Conservation (phyloP, 2,329 filamentous ascomycete genomes). For the Exophiala lecanii-corni region DNA sequence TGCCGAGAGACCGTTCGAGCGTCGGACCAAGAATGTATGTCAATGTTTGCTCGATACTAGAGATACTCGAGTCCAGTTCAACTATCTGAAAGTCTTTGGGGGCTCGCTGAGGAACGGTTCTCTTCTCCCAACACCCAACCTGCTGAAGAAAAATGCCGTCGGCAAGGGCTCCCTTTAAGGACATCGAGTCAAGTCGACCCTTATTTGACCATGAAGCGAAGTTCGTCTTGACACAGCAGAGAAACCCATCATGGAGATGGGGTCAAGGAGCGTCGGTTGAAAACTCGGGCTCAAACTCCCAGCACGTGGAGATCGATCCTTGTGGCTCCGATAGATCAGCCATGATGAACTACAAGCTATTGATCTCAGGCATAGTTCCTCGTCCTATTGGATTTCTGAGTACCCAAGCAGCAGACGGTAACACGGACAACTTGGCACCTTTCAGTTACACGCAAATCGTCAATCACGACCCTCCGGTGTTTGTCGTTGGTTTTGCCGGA, state of each 20-base stretch:
- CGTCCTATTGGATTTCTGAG: slow-evolving; percentile 68
- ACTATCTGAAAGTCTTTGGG: too few relatives aligned
- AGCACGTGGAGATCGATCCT: slow-evolving; percentile 47
- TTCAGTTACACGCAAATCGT: slow-evolving; percentile 84
- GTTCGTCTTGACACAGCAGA: slow-evolving; percentile 16
- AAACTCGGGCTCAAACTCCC: slow-evolving; percentile 36
- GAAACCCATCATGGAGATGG: not conserved
- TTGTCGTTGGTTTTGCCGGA: slow-evolving; percentile 59
- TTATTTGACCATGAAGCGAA: slow-evolving; percentile 34
- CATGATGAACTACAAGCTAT: slow-evolving; percentile 80
- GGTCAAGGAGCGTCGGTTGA: slow-evolving; percentile 6
- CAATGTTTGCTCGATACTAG: too few relatives aligned
- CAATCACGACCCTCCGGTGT: slow-evolving; percentile 79
- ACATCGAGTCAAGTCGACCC: slow-evolving; percentile 38
- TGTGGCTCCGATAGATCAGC: slow-evolving; percentile 64
- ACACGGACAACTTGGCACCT: slow-evolving; percentile 71
- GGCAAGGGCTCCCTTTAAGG: slow-evolving; percentile 27
- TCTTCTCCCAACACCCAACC: too few relatives aligned
- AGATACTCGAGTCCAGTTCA: too few relatives aligned
- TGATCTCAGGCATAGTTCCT: slow-evolving; percentile 77
- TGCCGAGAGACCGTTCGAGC: too few relatives aligned
- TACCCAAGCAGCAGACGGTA: slow-evolving; percentile 57
- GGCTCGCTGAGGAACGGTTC: too few relatives aligned
- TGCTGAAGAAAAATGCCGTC: too few relatives aligned
- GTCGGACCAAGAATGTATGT: too few relatives aligned